Percentiles rank a stretch among this genome's conserved stretches.
phyloP scores from a whole-genome alignment of 495 filamentous ascomycete genomes.

The Hypoxylon fragiforme region DNA sequence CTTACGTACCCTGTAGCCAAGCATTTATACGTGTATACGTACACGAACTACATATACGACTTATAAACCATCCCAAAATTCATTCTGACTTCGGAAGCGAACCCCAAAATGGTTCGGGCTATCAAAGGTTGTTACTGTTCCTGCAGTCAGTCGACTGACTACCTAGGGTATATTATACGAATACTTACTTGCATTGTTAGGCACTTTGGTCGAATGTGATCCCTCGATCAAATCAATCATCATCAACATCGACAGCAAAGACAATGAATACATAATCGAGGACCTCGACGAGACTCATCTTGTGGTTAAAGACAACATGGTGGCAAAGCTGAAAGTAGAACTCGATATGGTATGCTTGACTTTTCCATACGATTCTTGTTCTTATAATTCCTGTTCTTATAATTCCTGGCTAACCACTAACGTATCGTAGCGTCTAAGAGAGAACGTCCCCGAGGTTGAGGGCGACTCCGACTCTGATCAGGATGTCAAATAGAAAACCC shows the following conservation, averaged over 20 bases:
- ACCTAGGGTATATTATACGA: not conserved
- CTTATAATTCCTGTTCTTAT: too few relatives aligned
- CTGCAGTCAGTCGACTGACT: not conserved
- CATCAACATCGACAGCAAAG: slow-evolving; percentile 60
- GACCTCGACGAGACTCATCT: slow-evolving; percentile 74
- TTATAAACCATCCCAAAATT: too few relatives aligned
- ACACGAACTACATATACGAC: too few relatives aligned
- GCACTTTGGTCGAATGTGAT: slow-evolving; percentile 77
- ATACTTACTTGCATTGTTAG: slow-evolving; percentile 40
- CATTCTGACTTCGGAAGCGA: not conserved
- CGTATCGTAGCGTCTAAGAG: slow-evolving; percentile 42
- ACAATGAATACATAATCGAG: slow-evolving; percentile 62
- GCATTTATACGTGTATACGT: too few relatives aligned
- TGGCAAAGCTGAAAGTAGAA: slow-evolving; percentile 59
- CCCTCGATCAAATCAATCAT: slow-evolving; percentile 62
- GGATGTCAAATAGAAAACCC: slow-evolving; percentile 23
- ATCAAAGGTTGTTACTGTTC: slow-evolving; percentile 18
- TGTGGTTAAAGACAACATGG: slow-evolving; percentile 72
- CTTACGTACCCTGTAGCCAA: too few relatives aligned
- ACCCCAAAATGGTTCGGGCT: slow-evolving; percentile 24
- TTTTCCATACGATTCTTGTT: not conserved
- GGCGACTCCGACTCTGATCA: slow-evolving; percentile 40
- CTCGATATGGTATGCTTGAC: slow-evolving; percentile 56
- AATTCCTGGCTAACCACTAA: slow-evolving; percentile 5
- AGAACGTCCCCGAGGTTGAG: slow-evolving; percentile 50